These are phyloP conservation scores for Lachnellula cervina DNA, from an alignment of 2,329 filamentous ascomycete genomes.

Conservation along the genomic window DNA sequence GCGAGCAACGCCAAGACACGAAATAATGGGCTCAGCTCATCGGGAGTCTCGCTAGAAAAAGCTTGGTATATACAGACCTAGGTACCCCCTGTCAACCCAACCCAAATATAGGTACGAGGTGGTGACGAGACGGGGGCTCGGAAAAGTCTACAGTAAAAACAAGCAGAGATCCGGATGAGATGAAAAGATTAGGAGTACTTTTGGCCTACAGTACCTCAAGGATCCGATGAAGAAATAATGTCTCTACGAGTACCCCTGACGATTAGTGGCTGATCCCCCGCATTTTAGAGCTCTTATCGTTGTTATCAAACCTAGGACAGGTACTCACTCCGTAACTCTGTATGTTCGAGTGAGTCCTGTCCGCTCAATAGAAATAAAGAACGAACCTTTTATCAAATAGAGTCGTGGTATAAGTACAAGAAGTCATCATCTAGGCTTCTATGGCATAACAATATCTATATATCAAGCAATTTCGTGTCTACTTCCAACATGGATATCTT, in stretches of 20 bases:
- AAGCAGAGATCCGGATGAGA: background rate
- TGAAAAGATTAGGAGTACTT: background rate
- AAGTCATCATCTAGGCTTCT: too few species aligned
- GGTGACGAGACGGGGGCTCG: background rate
- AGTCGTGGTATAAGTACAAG: too few species aligned
- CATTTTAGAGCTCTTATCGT: background rate
- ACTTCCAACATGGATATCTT: too few species aligned
- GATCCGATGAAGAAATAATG: background rate
- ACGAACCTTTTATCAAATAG: too few species aligned
- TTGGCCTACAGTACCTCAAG: background rate
- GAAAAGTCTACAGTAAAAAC: background rate
- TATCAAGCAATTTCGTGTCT: too few species aligned
- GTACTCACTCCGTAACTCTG: too few species aligned
- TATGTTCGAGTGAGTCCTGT: too few species aligned
- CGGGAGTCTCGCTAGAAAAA: too few species aligned
- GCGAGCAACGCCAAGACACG: background rate
- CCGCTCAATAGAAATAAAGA: too few species aligned
- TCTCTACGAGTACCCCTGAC: slow-evolving; percentile 2
- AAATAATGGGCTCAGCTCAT: background rate
- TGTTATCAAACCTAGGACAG: slow-evolving; percentile 2
- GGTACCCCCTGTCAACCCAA: too few species aligned
- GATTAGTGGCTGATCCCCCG: background rate
- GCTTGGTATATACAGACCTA: background rate
- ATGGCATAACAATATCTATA: too few species aligned
- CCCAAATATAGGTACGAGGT: too few species aligned